Evolutionary conservation across 371 early-diverging fungal genomes (phyloP), one percentile per base, ranked within the genome.

Genomic region (Mucor plumbeus): DNA sequence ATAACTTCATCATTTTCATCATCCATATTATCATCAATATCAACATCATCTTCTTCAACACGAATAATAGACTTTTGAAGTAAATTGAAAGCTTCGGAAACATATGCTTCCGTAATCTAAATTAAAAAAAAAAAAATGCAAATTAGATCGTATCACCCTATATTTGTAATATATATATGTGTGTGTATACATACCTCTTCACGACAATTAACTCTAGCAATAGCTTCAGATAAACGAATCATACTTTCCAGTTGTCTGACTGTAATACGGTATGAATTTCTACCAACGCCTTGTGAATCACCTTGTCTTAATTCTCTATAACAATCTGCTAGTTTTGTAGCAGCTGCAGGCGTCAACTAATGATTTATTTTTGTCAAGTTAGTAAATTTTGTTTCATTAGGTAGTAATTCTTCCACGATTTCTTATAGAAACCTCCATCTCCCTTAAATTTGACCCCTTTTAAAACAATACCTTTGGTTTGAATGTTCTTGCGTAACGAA

Each of bases 181-280:
- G 7, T 17, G 10, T 50, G 7, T 48, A 8, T 2, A 50, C 50
- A 19, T 76, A 95, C 94, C 67, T 86, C 77, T 21, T 89, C 85
- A 56, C 89, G 81, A 67, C 95, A 92, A 71, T 97, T 88, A 41
- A 96, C 92, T 74, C 97, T 92, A 10, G 99, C 99, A 75, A 98
- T 86, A 5, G 99, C 99, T 83, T 99, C 99, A 19, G 94, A 91
- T 38, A 99, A 87, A 67, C 99, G 95, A 41, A 99, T 91, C 88
- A 99, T 94, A 73, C 94, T 92, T 85, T 99, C 99, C 34, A 99
- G 85, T 78, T 99, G 99, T 66, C 99, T 91, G 14, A 99, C 99
- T 3, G 99, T 99, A 70, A 99, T 98, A 50, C 99, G 94, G 74
- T 97, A 94, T 5, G 97, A 91, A 67, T 92, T 92, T 65, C 88